Base-by-base conservation (phyloP, 1,139 yeast genomes). In the Suhomyces coccinellae region DNA sequence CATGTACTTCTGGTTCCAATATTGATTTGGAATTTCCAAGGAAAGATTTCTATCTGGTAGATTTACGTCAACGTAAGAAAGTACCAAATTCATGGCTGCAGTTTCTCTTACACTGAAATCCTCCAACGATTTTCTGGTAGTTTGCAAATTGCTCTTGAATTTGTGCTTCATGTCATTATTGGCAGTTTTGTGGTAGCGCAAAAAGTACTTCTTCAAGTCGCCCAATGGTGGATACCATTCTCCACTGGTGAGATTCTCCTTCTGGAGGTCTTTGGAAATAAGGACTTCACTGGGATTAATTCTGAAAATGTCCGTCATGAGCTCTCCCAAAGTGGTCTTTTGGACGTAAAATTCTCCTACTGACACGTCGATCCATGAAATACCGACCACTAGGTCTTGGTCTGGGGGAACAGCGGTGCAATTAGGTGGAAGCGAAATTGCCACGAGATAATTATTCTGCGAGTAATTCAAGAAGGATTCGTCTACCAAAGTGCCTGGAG, bases 401-500 rank as follows among this genome's bases (percentile, higher is more conserved):
- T 79, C 81, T 0, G 79, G 70, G 0, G 76, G 67, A 13, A 69
- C 66, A 30, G 62, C 60, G 36, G 73, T 64, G 39, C 74, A 64
- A 46, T 68, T 71, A 12, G 74, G 71, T 0, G 89, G 87, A 38
- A 86, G 71, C 6, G 79, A 75, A 11, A 91, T 70, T 4, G 90
- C 79, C 33, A 86, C 70, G 31, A 91, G 67, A 58, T 75, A 90
- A 57, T 90, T 89, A 53, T 87, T 86, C 42, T 79, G 77, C 51
- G 80, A 80, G 49, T 80, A 81, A 57, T 90, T 86, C 54, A 93
- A 70, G 52, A 91, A 85, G 1, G 87, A 81, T 55, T 93, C 98
- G 56, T 89, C 97, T 11, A 91, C 79, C 41, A 93, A 76, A 0
- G 98, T 93, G 1, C 99, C 99, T 0, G 98, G 97, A 0, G 97